Conservation (phyloP, 768 basidiomycete species). For the Boletus reticuloceps region DNA sequence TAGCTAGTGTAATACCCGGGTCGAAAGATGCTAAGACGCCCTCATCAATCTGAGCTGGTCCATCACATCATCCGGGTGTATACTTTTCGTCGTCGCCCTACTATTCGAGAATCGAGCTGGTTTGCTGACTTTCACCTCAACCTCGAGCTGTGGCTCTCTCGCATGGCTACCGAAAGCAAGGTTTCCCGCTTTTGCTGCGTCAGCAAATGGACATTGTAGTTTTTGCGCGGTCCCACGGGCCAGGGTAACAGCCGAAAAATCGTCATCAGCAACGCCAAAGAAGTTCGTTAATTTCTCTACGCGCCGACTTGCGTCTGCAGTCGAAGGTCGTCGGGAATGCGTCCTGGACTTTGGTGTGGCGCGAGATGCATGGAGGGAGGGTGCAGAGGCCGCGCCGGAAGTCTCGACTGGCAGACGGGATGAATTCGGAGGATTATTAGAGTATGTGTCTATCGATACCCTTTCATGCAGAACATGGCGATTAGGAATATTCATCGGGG, state of each 20-base stretch:
- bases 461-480: not conserved
- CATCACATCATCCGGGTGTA: constrained; percentile 42
- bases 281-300: constrained; percentile 14
- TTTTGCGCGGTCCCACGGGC: not conserved
- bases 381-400: not conserved
- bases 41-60: constrained; percentile 43
- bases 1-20: too few relatives aligned
- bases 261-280: constrained; percentile 13
- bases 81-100: constrained; percentile 29
- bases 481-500: not conserved
- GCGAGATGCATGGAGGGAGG: not conserved
- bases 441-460: not conserved
- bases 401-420: not conserved
- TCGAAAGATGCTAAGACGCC: constrained; percentile 16
- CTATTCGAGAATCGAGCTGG: constrained; percentile 41
- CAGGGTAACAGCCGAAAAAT: not conserved
- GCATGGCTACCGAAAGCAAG: not conserved
- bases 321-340: not conserved
- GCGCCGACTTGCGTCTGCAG: constrained; percentile 7
- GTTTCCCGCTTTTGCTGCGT: not conserved
- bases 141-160: constrained; percentile 13
- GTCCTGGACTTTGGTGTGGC: not conserved
- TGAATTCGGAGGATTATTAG: not conserved
- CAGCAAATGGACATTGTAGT: not conserved
- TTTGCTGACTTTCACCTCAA: constrained; percentile 40